Conservation (phyloP, 768 basidiomycete genomes). For the Tephrocybe rancida region DNA sequence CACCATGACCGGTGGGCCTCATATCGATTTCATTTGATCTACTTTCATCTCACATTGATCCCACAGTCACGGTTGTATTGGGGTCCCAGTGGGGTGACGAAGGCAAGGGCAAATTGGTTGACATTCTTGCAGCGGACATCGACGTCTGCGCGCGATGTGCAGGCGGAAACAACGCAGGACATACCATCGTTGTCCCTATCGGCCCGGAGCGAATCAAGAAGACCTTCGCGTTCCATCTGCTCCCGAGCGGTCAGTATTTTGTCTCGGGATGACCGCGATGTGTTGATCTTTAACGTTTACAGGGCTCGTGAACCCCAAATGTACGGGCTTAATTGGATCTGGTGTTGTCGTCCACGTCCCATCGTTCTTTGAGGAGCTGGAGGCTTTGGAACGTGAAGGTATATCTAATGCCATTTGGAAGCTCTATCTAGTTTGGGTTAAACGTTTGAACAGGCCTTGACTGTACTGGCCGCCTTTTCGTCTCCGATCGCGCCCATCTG, state of each 20-base stretch:
- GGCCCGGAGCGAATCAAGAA: constrained; percentile 71
- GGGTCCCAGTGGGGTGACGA: constrained; percentile 94
- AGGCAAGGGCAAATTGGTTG: constrained; percentile 95
- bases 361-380: constrained; percentile 92
- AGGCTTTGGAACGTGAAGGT: constrained; percentile 86
- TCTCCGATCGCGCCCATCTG: constrained; percentile 95
- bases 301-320: constrained; percentile 87
- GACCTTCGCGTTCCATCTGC: constrained; percentile 93
- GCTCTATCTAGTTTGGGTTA: background rate
- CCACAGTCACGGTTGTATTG: constrained; percentile 72
- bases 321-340: constrained; percentile 86
- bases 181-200: constrained; percentile 89
- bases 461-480: constrained; percentile 81
- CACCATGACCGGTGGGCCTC: constrained; percentile 9
- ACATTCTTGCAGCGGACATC: constrained; percentile 86
- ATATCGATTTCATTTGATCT: background rate
- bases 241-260: constrained; percentile 75
- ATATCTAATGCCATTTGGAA: constrained; percentile 9
- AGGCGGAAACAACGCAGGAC: constrained; percentile 98
- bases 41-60: background rate
- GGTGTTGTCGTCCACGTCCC: constrained; percentile 98
- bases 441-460: constrained; percentile 65
- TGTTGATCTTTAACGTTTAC: constrained; percentile 2
- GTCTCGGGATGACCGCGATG: constrained; percentile 3
- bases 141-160: constrained; percentile 97